These are phyloP conservation scores for Acer yangbiense DNA, from an alignment of 345 rosid genomes.

Conservation along the genomic window DNA sequence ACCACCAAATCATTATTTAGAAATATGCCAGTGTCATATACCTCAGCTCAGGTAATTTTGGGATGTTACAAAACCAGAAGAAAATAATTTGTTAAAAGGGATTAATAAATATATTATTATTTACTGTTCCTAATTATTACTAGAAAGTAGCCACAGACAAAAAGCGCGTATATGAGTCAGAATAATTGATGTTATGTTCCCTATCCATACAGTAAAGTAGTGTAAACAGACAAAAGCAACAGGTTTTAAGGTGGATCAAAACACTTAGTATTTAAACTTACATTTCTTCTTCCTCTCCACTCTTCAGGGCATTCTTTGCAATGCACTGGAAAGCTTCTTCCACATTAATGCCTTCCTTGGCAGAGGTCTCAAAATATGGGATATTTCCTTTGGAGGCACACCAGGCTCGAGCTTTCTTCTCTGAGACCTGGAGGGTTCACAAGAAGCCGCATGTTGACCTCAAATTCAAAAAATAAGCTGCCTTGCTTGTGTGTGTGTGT, in stretches of 20 bases:
- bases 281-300: slow-evolving; percentile 95
- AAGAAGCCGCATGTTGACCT: slow-evolving; percentile 10
- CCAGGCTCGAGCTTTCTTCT: slow-evolving; percentile 96
- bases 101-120: not conserved
- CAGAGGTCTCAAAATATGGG: slow-evolving; percentile 98
- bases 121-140: not conserved
- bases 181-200: not conserved
- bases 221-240: not conserved
- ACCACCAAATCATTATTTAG: not conserved
- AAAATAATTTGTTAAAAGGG: not conserved
- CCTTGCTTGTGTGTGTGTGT: not conserved
- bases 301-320: slow-evolving; percentile 90
- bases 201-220: not conserved
- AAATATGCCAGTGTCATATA: not conserved
- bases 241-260: not conserved
- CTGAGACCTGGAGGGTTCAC: slow-evolving; percentile 65
- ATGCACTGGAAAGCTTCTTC: slow-evolving; percentile 98
- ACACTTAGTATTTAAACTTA: slow-evolving; percentile 42
- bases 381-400: slow-evolving; percentile 98
- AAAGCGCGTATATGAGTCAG: not conserved
- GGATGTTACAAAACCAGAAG: not conserved
- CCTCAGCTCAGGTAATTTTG: not conserved
- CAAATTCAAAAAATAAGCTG: not conserved
- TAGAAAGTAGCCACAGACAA: not conserved
- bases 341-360: slow-evolving; percentile 93